Conservation (phyloP, 2,329 filamentous ascomycete species). For the Paecilomyces sp. region DNA sequence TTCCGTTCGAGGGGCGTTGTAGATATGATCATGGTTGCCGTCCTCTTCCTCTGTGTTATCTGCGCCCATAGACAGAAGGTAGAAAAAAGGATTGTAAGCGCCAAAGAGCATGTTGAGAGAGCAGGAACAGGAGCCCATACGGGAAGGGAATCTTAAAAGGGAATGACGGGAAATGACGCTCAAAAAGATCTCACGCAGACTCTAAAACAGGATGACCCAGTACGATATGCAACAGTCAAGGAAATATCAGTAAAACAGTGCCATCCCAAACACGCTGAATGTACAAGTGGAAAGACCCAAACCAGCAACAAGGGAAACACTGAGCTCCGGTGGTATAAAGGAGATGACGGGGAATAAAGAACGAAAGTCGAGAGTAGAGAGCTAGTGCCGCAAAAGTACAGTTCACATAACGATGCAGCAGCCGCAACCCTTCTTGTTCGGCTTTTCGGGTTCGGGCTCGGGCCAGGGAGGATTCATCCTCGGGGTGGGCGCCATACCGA, state of each 20-base stretch:
- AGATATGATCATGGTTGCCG: not conserved
- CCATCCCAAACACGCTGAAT: not conserved
- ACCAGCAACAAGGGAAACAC: not conserved
- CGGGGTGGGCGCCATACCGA: constrained; percentile 25
- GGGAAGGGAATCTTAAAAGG: constrained; percentile 2
- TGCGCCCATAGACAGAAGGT: not conserved
- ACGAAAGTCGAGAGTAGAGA: constrained; percentile 1
- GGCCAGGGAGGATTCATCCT: constrained; percentile 41
- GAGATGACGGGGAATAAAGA: not conserved
- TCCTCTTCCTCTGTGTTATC: not conserved
- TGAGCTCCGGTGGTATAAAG: not conserved
- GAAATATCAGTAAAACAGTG: constrained; percentile 1
- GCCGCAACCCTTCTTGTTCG: constrained; percentile 51
- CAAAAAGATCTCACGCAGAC: not conserved
- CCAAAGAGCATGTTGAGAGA: not conserved
- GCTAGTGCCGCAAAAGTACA: constrained; percentile 8
- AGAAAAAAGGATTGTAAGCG: not conserved
- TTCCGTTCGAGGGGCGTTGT: not conserved
- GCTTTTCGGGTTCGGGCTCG: constrained; percentile 46
- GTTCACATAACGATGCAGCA: constrained; percentile 70
- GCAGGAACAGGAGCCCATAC: not conserved
- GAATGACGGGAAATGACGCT: constrained; percentile 2
- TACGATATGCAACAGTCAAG: not conserved
- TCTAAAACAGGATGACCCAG: not conserved
- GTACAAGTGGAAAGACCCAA: not conserved